phyloP scores from a whole-genome alignment of 495 filamentous ascomycete species.

The Neurospora sp. region DNA sequence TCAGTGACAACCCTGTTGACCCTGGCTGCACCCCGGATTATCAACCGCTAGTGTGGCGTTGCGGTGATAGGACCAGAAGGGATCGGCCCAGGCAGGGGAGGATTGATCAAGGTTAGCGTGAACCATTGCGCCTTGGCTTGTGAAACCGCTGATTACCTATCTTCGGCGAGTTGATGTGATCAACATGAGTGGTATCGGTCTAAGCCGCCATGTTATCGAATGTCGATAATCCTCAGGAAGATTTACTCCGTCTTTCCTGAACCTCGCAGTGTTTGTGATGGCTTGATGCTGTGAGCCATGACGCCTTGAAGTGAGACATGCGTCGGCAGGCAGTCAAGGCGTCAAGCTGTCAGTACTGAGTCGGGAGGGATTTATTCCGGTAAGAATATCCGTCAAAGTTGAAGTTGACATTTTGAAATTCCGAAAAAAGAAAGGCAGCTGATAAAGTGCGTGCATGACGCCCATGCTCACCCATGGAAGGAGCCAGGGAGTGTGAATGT shows the following conservation, averaged over 20 bases:
- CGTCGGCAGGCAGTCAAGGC: background rate
- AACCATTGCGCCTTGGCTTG: background rate
- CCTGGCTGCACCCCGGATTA: background rate
- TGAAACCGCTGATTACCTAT: background rate
- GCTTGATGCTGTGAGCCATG: background rate
- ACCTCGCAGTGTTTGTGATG: background rate
- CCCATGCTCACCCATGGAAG: background rate
- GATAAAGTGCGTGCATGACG: background rate
- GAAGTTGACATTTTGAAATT: background rate
- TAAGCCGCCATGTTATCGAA: too few species aligned
- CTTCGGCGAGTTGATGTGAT: background rate
- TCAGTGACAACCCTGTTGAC: background rate
- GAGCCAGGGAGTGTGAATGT: background rate
- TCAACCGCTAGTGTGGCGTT: background rate
- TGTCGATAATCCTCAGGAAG: background rate
- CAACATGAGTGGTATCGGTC: too few species aligned
- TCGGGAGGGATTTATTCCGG: background rate
- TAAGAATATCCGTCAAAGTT: background rate
- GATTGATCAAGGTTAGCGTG: background rate
- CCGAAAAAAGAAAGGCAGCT: background rate
- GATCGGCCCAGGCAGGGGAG: background rate
- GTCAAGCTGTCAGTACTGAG: background rate
- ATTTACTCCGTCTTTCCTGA: background rate
- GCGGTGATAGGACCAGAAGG: background rate
- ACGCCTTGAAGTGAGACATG: background rate